These are phyloP conservation scores for Cryptosporidium canis DNA, from an alignment of 169 alveolate species.

Conservation along the genomic window DNA sequence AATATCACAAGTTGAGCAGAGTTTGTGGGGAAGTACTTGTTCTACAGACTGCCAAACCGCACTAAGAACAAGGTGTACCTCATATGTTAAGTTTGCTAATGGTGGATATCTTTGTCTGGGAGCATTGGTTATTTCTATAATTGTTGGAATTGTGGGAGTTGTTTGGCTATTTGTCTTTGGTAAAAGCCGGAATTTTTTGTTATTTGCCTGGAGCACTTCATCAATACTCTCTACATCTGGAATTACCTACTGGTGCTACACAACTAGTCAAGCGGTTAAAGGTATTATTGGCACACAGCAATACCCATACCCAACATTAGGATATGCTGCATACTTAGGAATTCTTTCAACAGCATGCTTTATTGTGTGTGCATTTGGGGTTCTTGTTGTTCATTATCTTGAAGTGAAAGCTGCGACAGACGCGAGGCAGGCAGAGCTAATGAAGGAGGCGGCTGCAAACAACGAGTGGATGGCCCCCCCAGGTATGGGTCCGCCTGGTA, in stretches of 20 bases:
- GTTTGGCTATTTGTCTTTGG: slow-evolving; percentile 71
- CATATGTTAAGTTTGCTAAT: slow-evolving; percentile 57
- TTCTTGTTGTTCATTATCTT: slow-evolving; percentile 46
- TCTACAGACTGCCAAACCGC: slow-evolving; percentile 70
- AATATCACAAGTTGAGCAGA: slow-evolving; percentile 57
- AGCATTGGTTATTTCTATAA: slow-evolving; percentile 58
- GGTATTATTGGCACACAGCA: slow-evolving; percentile 55
- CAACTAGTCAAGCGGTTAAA: slow-evolving; percentile 48
- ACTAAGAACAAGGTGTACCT: slow-evolving; percentile 67
- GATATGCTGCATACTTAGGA: slow-evolving; percentile 57
- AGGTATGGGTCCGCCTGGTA: slow-evolving; percentile 67
- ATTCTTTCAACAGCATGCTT: slow-evolving; percentile 41
- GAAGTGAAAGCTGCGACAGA: slow-evolving; percentile 57
- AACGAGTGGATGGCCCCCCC: slow-evolving; percentile 55
- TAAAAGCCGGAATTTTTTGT: slow-evolving; percentile 55
- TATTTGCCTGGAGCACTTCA: slow-evolving; percentile 73
- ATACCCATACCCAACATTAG: slow-evolving; percentile 57
- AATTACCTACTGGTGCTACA: slow-evolving; percentile 53
- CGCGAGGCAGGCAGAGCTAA: slow-evolving; percentile 60
- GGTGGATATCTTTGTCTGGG: slow-evolving; percentile 70
- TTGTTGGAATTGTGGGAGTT: slow-evolving; percentile 62
- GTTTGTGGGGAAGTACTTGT: slow-evolving; percentile 66
- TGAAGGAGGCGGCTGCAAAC: slow-evolving; percentile 62
- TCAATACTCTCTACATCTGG: slow-evolving; percentile 55
- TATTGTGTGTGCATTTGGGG: slow-evolving; percentile 59